Evolutionary conservation across 164 flowering plant species (phyloP), one percentile per base, ranked within the genome.

Genomic region (Amborella trichopoda): DNA sequence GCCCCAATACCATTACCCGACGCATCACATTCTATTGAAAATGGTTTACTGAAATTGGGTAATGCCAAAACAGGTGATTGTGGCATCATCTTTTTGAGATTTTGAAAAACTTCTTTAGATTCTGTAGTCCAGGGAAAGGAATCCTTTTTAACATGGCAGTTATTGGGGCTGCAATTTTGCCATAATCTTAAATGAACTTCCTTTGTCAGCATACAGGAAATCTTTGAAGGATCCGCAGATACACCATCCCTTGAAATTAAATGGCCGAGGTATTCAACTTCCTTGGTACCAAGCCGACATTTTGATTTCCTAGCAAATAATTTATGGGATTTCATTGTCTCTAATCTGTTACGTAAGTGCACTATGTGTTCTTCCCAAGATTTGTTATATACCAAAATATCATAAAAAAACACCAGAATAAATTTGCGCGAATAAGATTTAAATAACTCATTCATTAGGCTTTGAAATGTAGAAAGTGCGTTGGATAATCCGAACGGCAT

Each of bases 401-500:
- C 51, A 20, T 33, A 14, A 48, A 48, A 48, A 33, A 48, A 48
- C 17, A 3, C 40, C 40, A 32, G n/a, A 4, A 48, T 19, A 33
- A 30, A 22, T n/a, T 48, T 4, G n/a, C 26, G 18, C 8, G 33
- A 21, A 22, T 8, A 48, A 1, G 27, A 17, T 21, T 12, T 2
- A 16, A 48, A 33, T 3, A 33, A 5, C 9, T 28, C 2, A n/a
- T 46, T 46, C 49, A 46, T 4, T 2, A 28, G 23, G 13, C 4
- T n/a, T 20, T 28, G 49, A 28, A 46, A 46, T 5, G 49, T 28
- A 16, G 49, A 3, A 4, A 24, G 49, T 5, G 49, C 37, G 14
- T 46, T 46, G 4, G 49, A 16, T 3, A 46, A 13, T 8, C 23
- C 37, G 20, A 46, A 46, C 3, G 41, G 51, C 51, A 48, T 48